Conservation (phyloP, 306 rosid genomes). For the Pyrus communis region DNA sequence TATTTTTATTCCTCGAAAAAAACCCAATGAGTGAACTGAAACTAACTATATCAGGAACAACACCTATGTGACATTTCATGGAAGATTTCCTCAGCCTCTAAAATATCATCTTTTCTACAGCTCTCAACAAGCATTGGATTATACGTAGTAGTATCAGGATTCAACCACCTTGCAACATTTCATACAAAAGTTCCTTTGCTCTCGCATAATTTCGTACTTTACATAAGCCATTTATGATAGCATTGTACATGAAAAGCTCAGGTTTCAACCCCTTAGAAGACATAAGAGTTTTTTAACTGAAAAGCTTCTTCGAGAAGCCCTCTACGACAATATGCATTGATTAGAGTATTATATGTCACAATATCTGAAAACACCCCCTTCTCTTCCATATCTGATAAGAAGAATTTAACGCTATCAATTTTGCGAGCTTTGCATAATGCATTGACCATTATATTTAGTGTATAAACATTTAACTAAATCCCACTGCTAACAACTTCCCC, state of each 20-base stretch:
- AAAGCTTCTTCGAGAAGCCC: conserved; percentile 58
- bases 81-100: conserved; percentile 61
- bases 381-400: conserved; percentile 53
- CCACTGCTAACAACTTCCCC: conserved; percentile 45
- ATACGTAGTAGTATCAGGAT: conserved; percentile 63
- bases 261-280: conserved; percentile 50
- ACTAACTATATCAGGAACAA: conserved; percentile 72
- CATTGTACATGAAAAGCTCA: conserved; percentile 63
- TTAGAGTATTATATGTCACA: conserved; percentile 74
- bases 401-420: conserved; percentile 34
- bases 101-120: conserved; percentile 51
- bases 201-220: conserved; percentile 47
- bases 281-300: conserved; percentile 36
- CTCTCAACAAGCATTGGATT: conserved; percentile 63
- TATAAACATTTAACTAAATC: conserved; percentile 49
- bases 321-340: conserved; percentile 53
- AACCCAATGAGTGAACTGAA: conserved; percentile 60
- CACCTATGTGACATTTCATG: conserved; percentile 49
- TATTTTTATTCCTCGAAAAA: conserved; percentile 54
- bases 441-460: conserved; percentile 85
- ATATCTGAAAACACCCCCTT: conserved; percentile 53
- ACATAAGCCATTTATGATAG: conserved; percentile 72
- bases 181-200: conserved; percentile 47
- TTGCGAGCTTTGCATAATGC: conserved; percentile 68
- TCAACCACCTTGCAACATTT: conserved; percentile 59